Conservation (phyloP, 1,284 basidiomycete genomes). For the Microbotryomycetes sp. region DNA sequence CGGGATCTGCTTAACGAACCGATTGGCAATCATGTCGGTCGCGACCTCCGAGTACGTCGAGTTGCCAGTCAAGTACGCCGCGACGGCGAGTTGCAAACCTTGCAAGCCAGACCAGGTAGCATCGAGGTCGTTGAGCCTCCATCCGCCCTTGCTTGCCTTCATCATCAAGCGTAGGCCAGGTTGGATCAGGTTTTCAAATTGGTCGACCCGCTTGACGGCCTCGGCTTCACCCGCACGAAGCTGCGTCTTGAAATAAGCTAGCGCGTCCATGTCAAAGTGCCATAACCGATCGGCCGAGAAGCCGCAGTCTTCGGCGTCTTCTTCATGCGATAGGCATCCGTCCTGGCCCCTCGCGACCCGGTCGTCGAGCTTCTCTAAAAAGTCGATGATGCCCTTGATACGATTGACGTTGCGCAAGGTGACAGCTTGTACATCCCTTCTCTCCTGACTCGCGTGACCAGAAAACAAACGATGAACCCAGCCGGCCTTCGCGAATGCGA, state of each 20-base stretch:
- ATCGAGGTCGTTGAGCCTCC: neutral
- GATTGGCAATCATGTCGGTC: slow-evolving; percentile 23
- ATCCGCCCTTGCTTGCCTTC: neutral
- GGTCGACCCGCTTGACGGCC: slow-evolving; percentile 19
- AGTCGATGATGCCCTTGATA: slow-evolving; percentile 37
- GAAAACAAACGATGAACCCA: slow-evolving; percentile 40
- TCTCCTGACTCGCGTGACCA: slow-evolving; percentile 36
- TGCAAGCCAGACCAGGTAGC: slow-evolving; percentile 23
- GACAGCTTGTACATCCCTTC: slow-evolving; percentile 30
- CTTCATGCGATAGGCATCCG: slow-evolving; percentile 16
- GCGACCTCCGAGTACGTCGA: slow-evolving; percentile 18
- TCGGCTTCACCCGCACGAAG: slow-evolving; percentile 17
- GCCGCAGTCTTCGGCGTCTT: slow-evolving; percentile 28
- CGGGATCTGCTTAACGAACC: slow-evolving; percentile 26
- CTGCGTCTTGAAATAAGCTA: slow-evolving; percentile 30
- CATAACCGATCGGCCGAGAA: slow-evolving; percentile 31
- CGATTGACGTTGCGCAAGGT: slow-evolving; percentile 36
- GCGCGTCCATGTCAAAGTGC: slow-evolving; percentile 29
- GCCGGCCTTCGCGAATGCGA: slow-evolving; percentile 35
- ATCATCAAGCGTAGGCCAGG: neutral
- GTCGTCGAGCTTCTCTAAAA: slow-evolving; percentile 38
- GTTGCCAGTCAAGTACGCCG: slow-evolving; percentile 30
- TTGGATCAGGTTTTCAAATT: slow-evolving; percentile 18
- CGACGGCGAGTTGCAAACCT: slow-evolving; percentile 28
- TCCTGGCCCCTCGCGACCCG: slow-evolving; percentile 26